Evolutionary conservation across 495 filamentous ascomycete species (phyloP), one percentile per base, ranked within the genome.

Genomic region (Peziza echinospora): DNA sequence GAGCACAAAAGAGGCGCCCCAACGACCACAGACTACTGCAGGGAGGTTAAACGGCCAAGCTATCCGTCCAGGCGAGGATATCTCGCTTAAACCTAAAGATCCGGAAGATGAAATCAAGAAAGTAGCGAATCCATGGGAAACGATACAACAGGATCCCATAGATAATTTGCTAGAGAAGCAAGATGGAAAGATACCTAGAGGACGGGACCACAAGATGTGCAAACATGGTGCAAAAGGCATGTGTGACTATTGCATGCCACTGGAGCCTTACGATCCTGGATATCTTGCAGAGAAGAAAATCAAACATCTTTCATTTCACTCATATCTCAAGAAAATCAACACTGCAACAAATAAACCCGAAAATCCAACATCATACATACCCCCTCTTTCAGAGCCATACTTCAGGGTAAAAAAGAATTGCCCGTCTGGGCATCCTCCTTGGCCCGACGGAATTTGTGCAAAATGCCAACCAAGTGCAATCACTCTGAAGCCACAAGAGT

Each of bases 191-290:
- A 96, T 96, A 42, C 71, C 75, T 26, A 70, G 89, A 43, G 65
- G 64, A 30, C 68, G 69, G 30, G 91, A 94, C 55, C 60, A 62
- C 34, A 86, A 82, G 56, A 85, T 99, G 81, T 99, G 89, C 65
- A 79, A 80, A 53, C 89, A 99, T 62, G 86, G 87, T 5, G 76
- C 78, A 19, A 93, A 91, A 61, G 89, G 91, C 52, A 96, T 96
- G 91, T 99, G 89, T 61, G 89, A 99, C 63, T 93, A 94, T 63
- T 99, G 89, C 69, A 93, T 87, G 82, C 89, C 89, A 1, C 67
- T 99, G 25, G 91, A 99, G 58, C 91, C 89, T 10, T 99, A 92
- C 63, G 80, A 87, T 59, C 58, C 75, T 21, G 74, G 79, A 43
- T 91, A 96, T 54, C 70, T 99, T 17, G 71, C 74, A 2, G 86